Percentiles rank a stretch among this genome's conserved stretches.
These are phyloP conservation scores for Ascochyta rabiei DNA, from an alignment of 2,329 filamentous ascomycete genomes.

Conservation along the genomic window DNA sequence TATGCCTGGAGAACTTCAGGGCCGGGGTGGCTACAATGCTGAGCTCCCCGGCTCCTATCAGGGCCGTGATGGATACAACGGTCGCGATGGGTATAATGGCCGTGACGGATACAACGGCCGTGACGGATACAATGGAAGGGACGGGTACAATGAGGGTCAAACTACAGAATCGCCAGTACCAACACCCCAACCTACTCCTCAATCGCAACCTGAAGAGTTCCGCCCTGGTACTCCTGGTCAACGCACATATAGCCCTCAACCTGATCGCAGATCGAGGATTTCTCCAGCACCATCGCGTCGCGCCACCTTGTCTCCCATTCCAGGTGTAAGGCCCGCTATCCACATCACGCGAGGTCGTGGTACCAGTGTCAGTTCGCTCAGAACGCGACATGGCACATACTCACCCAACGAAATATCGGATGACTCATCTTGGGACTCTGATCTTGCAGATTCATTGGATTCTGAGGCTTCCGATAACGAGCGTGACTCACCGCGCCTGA, in stretches of 20 bases:
- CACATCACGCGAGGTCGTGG: constrained; percentile 39
- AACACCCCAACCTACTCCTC: constrained; percentile 27
- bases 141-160: constrained; percentile 40
- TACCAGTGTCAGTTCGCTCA: constrained; percentile 37
- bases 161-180: constrained; percentile 41
- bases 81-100: constrained; percentile 43
- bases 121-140: constrained; percentile 40
- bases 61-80: constrained; percentile 46
- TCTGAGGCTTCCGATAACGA: constrained; percentile 37
- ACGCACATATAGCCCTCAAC: constrained; percentile 38
- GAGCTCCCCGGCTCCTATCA: constrained; percentile 38
- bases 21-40: constrained; percentile 41
- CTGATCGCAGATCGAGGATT: constrained; percentile 24
- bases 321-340: constrained; percentile 44
- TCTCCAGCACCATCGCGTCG: constrained; percentile 42
- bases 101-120: constrained; percentile 46
- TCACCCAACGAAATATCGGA: constrained; percentile 43
- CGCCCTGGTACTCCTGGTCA: constrained; percentile 42
- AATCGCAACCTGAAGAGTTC: constrained; percentile 34
- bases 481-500: constrained; percentile 14
- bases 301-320: constrained; percentile 46
- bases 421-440: constrained; percentile 50
- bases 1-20: constrained; percentile 41
- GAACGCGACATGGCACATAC: constrained; percentile 38
- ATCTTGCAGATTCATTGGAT: constrained; percentile 46